A percentile compares a stretch with the other conserved stretches of the same genome.
phyloP scores from a whole-genome alignment of 176 grass and related monocot genomes.

The Cymbopogon citratus region DNA sequence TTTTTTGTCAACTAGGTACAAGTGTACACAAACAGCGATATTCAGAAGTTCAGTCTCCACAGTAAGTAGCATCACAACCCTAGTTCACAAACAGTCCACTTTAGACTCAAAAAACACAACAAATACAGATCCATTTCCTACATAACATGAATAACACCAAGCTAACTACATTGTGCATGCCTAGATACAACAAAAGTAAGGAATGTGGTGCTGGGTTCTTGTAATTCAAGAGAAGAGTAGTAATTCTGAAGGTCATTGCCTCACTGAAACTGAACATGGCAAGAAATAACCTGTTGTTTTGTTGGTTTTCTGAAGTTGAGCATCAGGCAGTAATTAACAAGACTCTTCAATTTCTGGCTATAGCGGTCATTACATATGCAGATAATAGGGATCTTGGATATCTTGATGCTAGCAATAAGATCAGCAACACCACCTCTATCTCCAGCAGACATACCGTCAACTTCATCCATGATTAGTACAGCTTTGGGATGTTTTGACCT shows the following conservation, averaged over 20 bases:
- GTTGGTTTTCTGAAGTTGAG: constrained; percentile 98
- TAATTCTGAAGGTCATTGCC: not conserved
- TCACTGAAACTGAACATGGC: not conserved
- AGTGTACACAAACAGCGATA: not conserved
- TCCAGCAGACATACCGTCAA: constrained; percentile 99
- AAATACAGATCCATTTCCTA: not conserved
- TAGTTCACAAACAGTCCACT: not conserved
- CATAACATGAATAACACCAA: constrained; percentile 8
- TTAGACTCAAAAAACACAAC: not conserved
- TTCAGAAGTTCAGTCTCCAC: not conserved
- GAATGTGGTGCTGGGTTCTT: not conserved
- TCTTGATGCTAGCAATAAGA: constrained; percentile 99
- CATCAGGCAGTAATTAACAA: constrained; percentile 83
- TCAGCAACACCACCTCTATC: constrained; percentile 98
- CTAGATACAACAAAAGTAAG: constrained; percentile 7
- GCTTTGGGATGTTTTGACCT: constrained; percentile 71
- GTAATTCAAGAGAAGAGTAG: not conserved
- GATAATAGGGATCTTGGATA: constrained; percentile 94
- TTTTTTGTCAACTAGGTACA: not conserved
- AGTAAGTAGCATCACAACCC: not conserved
- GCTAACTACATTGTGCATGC: constrained; percentile 1
- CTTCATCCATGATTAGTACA: constrained; percentile 97
- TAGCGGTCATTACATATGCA: constrained; percentile 99
- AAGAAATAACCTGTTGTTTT: constrained; percentile 86
- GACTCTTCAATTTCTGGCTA: constrained; percentile 97